Percentiles rank a stretch among this genome's conserved stretches.
Evolutionary conservation across 2,329 filamentous ascomycete species (phyloP).

Genomic region (Ascochyta fabae): DNA sequence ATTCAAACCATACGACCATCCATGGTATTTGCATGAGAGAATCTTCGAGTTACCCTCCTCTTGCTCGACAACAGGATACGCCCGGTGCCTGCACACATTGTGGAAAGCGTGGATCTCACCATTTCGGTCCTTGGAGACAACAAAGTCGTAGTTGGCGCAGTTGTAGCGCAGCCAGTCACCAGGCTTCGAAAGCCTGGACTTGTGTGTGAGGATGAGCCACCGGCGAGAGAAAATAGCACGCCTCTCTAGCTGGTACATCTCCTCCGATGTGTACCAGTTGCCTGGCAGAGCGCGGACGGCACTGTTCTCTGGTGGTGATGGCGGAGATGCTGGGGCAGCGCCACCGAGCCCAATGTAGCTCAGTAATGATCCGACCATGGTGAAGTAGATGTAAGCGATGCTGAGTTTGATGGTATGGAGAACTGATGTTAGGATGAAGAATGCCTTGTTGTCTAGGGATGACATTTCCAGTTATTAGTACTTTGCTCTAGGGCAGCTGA

Average conservation of each 20-base stretch:
- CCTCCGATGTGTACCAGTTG: conserved; percentile 50
- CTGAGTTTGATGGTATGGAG: conserved; percentile 7
- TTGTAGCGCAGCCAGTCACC: conserved; percentile 64
- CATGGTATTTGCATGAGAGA: conserved; percentile 55
- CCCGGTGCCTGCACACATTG: conserved; percentile 56
- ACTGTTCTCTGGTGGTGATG: conserved; percentile 25
- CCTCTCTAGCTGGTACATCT: conserved; percentile 56
- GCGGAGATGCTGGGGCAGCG: conserved; percentile 12
- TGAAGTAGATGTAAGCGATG: conserved; percentile 16
- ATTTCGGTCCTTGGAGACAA: conserved; percentile 48
- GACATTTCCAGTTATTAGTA: conserved; percentile 11
- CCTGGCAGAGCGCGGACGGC: conserved; percentile 52
- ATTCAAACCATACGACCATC: conserved; percentile 55
- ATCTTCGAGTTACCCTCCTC: conserved; percentile 48
- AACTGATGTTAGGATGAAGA: conserved; percentile 16
- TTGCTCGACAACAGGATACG: conserved; percentile 51
- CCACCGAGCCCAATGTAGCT: conserved; percentile 38
- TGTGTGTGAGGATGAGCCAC: conserved; percentile 64
- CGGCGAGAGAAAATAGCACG: conserved; percentile 61
- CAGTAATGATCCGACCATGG: conserved; percentile 36
- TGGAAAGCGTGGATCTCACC: conserved; percentile 52
- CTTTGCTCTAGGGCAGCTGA: neutral
- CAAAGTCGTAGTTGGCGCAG: conserved; percentile 52
- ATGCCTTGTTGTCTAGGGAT: conserved; percentile 16
- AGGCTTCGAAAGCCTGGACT: conserved; percentile 56